A percentile compares a stretch with the other conserved stretches of the same genome.
These are phyloP conservation scores for Cutaneotrichosporon sp. DNA, from an alignment of 1,284 basidiomycete species.

Conservation along the genomic window DNA sequence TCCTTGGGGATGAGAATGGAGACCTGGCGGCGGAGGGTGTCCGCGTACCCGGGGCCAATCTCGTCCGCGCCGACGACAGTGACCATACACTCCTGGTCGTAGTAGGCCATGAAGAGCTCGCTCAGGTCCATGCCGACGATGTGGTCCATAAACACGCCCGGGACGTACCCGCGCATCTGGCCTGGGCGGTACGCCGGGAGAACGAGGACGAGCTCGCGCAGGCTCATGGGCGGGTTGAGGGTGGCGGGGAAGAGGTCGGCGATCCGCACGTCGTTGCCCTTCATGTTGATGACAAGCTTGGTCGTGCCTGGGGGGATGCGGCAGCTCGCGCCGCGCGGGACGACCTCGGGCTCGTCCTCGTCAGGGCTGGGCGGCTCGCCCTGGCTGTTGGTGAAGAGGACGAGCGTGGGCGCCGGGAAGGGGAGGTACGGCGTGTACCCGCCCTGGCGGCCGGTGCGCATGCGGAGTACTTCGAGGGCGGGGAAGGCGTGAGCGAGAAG, in stretches of 20 bases:
- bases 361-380: background rate
- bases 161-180: background rate
- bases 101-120: background rate
- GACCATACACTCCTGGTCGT: background rate
- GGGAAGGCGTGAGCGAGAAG: background rate
- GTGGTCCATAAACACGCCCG: background rate
- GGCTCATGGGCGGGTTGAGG: background rate
- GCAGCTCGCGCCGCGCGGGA: background rate
- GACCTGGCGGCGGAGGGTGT: background rate
- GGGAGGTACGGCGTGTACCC: background rate
- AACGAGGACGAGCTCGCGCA: background rate
- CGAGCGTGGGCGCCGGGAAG: background rate
- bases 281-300: background rate
- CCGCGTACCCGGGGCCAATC: background rate
- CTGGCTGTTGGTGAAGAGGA: background rate
- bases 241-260: background rate
- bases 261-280: background rate
- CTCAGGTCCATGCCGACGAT: background rate
- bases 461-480: background rate
- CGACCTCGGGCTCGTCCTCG: background rate
- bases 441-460: background rate
- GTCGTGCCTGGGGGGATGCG: background rate
- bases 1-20: background rate
- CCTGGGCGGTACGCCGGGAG: background rate
- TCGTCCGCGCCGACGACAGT: background rate